Percentiles rank a stretch among this genome's conserved stretches.
Conservation (phyloP, 2,329 filamentous ascomycete species). For the Aspergillus udagawae region DNA sequence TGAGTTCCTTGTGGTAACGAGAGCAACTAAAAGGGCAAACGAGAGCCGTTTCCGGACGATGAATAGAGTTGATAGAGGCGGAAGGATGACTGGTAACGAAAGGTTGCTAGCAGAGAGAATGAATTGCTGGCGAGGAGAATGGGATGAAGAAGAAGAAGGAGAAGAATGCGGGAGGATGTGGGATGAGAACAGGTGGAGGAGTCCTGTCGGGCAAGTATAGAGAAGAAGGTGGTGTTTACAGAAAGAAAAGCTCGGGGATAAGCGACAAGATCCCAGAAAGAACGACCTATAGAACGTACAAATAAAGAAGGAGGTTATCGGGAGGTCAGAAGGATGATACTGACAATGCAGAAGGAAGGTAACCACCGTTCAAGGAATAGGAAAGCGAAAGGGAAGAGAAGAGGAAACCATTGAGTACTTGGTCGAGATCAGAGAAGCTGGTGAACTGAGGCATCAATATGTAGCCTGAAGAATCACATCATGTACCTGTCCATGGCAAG, state of each 20-base stretch:
- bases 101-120: slow-evolving; percentile 47
- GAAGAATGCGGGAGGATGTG: neutral
- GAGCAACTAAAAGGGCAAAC: slow-evolving; percentile 8
- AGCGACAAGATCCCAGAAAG: neutral
- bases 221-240: neutral
- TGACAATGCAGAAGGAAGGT: neutral
- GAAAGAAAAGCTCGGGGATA: neutral
- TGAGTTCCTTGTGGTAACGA: neutral
- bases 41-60: slow-evolving; percentile 3
- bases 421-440: neutral
- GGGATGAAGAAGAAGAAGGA: neutral
- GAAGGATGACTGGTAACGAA: slow-evolving; percentile 42
- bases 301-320: neutral
- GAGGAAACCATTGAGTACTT: neutral
- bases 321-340: neutral
- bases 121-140: neutral
- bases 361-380: neutral
- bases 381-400: neutral
- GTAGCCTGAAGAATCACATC: neutral
- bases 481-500: neutral
- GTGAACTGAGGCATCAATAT: neutral
- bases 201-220: neutral
- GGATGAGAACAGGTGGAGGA: neutral
- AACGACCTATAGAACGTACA: neutral
- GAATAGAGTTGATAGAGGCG: slow-evolving; percentile 14